Evolutionary conservation across 2,329 filamentous ascomycete species (phyloP).

Genomic region (Aspergillus phoenicis): DNA sequence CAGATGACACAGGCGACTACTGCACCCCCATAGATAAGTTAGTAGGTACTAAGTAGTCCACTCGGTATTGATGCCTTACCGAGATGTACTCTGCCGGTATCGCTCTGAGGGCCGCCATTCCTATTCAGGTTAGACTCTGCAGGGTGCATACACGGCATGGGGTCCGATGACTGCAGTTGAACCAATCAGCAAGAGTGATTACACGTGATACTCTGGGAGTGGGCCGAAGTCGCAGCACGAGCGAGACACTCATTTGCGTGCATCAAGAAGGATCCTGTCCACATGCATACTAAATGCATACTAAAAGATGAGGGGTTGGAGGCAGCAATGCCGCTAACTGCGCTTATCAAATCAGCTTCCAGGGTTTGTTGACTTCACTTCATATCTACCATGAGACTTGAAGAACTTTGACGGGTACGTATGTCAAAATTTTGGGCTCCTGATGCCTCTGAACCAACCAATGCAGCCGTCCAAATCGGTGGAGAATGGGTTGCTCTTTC

Average conservation of each 20-base stretch:
- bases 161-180: not conserved
- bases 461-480: not conserved
- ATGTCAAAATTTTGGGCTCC: not conserved
- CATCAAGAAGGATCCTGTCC: not conserved
- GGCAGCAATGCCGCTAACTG: not conserved
- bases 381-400: not conserved
- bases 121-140: not conserved
- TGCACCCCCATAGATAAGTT: not conserved
- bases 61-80: conserved; percentile 4
- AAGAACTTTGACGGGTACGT: not conserved
- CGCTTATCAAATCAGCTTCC: not conserved
- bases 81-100: not conserved
- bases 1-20: not conserved
- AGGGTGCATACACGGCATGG: not conserved
- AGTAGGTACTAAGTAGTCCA: not conserved
- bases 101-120: not conserved
- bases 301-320: not conserved
- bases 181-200: not conserved
- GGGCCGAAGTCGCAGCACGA: not conserved
- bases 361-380: not conserved
- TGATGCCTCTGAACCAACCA: not conserved
- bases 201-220: not conserved
- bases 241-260: not conserved
- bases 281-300: not conserved
- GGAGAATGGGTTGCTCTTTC: not conserved